A percentile compares a stretch with the other conserved stretches of the same genome.
These are phyloP conservation scores for Colletotrichum gigasporum DNA, from an alignment of 2,329 filamentous ascomycete species.

Conservation along the genomic window DNA sequence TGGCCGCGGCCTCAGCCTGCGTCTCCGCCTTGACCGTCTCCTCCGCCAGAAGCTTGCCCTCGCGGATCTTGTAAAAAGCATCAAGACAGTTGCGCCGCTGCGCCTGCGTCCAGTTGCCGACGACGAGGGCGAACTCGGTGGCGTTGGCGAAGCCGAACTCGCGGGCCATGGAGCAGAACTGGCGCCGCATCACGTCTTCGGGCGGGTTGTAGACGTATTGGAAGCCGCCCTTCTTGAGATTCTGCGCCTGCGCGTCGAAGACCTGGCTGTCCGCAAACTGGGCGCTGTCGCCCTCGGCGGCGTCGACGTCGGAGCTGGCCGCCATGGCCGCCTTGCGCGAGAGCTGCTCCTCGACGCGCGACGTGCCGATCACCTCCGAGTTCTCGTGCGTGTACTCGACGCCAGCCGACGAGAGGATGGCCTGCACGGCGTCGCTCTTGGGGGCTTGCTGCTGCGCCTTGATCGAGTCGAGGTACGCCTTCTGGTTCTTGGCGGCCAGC, in stretches of 20 bases:
- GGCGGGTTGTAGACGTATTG: slow-evolving; percentile 74
- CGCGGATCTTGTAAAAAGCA: slow-evolving; percentile 78
- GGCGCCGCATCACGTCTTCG: slow-evolving; percentile 75
- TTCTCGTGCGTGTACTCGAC: slow-evolving; percentile 98
- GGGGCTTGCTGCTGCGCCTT: slow-evolving; percentile 52
- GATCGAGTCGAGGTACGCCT: slow-evolving; percentile 57
- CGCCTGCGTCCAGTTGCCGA: slow-evolving; percentile 90
- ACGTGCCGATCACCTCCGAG: slow-evolving; percentile 91
- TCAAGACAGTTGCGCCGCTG: slow-evolving; percentile 82
- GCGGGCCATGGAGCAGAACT: slow-evolving; percentile 91
- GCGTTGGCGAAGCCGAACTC: slow-evolving; percentile 80
- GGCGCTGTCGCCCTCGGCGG: slow-evolving; percentile 59
- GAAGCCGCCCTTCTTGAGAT: slow-evolving; percentile 6
- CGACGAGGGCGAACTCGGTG: slow-evolving; percentile 87
- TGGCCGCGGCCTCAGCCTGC: slow-evolving; percentile 33
- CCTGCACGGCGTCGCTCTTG: slow-evolving; percentile 81
- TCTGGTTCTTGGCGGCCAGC: slow-evolving; percentile 45
- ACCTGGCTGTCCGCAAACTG: slow-evolving; percentile 66
- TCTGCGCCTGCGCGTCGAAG: slow-evolving; percentile 20
- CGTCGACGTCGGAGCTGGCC: slow-evolving; percentile 53
- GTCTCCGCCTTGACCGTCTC: slow-evolving; percentile 35
- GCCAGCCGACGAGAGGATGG: slow-evolving; percentile 86
- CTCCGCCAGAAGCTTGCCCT: slow-evolving; percentile 56
- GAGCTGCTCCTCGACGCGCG: slow-evolving; percentile 88
- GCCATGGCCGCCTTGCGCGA: slow-evolving; percentile 78